Percentiles rank a stretch among this genome's conserved stretches.
These are phyloP conservation scores for Colletotrichum caudatum DNA, from an alignment of 2,329 filamentous ascomycete genomes.

Conservation along the genomic window DNA sequence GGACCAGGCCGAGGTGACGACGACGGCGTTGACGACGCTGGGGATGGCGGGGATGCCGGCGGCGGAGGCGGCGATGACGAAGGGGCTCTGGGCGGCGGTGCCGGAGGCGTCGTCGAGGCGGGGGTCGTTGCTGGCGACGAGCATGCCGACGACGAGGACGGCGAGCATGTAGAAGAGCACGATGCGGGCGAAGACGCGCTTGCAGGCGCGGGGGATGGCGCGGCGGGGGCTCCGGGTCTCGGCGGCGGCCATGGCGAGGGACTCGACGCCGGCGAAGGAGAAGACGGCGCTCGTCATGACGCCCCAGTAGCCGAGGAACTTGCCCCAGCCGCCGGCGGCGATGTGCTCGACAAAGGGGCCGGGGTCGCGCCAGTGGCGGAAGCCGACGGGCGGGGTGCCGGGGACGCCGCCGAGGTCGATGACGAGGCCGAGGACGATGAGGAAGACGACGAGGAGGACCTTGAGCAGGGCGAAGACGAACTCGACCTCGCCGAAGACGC, in stretches of 20 bases:
- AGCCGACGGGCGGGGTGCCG: conserved; percentile 44
- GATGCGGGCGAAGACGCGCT: conserved; percentile 47
- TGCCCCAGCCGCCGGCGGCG: conserved; percentile 45
- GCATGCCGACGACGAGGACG: conserved; percentile 65
- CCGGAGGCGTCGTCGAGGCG: conserved; percentile 62
- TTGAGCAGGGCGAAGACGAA: conserved; percentile 69
- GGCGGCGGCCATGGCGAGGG: conserved; percentile 45
- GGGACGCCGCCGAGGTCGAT: conserved; percentile 48
- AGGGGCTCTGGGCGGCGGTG: conserved; percentile 62
- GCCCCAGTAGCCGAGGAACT: conserved; percentile 49
- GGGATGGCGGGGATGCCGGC: conserved; percentile 66
- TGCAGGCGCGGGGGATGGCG: conserved; percentile 49
- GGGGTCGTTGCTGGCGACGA: conserved; percentile 64
- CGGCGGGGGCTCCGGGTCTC: conserved; percentile 59
- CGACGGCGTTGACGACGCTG: conserved; percentile 67
- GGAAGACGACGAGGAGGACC: conserved; percentile 66
- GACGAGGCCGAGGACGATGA: conserved; percentile 71
- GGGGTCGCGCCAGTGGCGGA: conserved; percentile 41
- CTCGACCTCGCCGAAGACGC: conserved; percentile 66
- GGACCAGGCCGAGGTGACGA: conserved; percentile 64
- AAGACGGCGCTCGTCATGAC: conserved; percentile 46
- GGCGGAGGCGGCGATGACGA: conserved; percentile 63
- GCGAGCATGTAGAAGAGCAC: conserved; percentile 60
- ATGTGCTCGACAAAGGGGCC: conserved; percentile 74
- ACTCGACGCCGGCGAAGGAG: conserved; percentile 46